Evolutionary conservation across 78 protist species (phyloP), one percentile per base, ranked within the genome.

Genomic region (Corallochytrium limacisporum): DNA sequence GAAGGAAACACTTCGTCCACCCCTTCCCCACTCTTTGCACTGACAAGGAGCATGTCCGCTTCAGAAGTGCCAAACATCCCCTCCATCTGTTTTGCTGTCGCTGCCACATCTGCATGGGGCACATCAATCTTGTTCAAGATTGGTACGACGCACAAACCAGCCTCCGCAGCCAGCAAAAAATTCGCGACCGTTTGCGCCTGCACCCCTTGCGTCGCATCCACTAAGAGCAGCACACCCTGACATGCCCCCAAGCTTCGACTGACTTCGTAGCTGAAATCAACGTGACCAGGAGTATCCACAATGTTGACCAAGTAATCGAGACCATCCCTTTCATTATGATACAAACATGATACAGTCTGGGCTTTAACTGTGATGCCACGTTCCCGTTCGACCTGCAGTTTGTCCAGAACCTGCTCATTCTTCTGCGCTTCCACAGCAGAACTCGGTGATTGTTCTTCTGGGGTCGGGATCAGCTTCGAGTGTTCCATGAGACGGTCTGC

Each of bases 231-330:
- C 50, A 66, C 87, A 22, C 83, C 82, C 36, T 78, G 65, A 53
- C 83, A 79, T 16, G 86, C 89, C 4, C 66, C 74, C 51, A 84
- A 24, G 10, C 78, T 46, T 29, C 89, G 72, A 1, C 74, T 32
- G n/a, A 89, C 95, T 72, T 89, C 95, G 1, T 82, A 69, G 38
- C 67, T 42, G 60, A 90, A 85, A 77, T 90, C 98, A 1, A 93
- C 96, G 70, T 93, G 96, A 13, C 94, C 93, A 32, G 98, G 98
- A 12, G 98, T 83, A 65, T 90, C 98, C 71, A 91, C 84, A 4
- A 91, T 61, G 63, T 87, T 91, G 77, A 91, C 38, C 42, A 91
- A 33, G 46, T 75, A 82, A 22, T 40, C 77, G 56, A 26, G 0
- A n/a, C 63, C 79, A 4, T 39, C 35, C 33, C 31, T 28, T 50